phyloP scores from a whole-genome alignment of 148 eudicot species.

The Fagopyrum esculentum region DNA sequence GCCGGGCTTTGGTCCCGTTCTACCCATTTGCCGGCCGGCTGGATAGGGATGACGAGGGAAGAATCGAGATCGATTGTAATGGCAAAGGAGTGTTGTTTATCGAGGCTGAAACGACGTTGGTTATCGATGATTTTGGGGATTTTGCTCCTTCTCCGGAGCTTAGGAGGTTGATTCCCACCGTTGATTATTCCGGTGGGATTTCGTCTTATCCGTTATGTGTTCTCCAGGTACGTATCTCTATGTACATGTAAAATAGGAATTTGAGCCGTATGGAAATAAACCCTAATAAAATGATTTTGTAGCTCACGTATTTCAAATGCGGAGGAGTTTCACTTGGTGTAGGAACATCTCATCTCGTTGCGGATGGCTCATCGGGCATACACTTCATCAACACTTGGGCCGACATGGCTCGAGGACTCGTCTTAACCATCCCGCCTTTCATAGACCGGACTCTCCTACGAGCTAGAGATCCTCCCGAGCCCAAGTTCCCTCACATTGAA shows the following conservation, averaged over 20 bases:
- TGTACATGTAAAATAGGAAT: too few relatives aligned
- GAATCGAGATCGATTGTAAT: conserved; percentile 7
- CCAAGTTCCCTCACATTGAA: conserved; percentile 25
- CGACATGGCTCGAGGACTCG: conserved; percentile 20
- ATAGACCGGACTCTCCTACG: conserved; percentile 14
- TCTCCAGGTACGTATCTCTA: background rate
- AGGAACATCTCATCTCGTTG: conserved; percentile 13
- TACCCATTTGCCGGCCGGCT: conserved; percentile 8
- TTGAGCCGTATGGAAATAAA: too few relatives aligned
- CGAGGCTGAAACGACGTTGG: conserved; percentile 17
- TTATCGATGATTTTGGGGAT: conserved; percentile 14
- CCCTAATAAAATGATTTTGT: background rate
- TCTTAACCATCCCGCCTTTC: conserved; percentile 10
- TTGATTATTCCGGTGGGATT: conserved; percentile 18
- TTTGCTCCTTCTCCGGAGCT: conserved; percentile 9
- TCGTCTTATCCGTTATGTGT: conserved; percentile 16
- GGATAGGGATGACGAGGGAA: background rate
- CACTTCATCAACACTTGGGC: conserved; percentile 21
- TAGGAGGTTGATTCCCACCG: conserved; percentile 8
- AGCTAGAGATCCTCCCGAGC: conserved; percentile 22
- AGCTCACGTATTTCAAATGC: conserved; percentile 27
- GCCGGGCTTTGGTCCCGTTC: background rate
- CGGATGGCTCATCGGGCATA: conserved; percentile 7
- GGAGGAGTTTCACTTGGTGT: conserved; percentile 28
- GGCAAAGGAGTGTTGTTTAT: conserved; percentile 19